Conservation (phyloP, 2,329 filamentous ascomycete genomes). For the Phaeosphaeriaceae sp. region DNA sequence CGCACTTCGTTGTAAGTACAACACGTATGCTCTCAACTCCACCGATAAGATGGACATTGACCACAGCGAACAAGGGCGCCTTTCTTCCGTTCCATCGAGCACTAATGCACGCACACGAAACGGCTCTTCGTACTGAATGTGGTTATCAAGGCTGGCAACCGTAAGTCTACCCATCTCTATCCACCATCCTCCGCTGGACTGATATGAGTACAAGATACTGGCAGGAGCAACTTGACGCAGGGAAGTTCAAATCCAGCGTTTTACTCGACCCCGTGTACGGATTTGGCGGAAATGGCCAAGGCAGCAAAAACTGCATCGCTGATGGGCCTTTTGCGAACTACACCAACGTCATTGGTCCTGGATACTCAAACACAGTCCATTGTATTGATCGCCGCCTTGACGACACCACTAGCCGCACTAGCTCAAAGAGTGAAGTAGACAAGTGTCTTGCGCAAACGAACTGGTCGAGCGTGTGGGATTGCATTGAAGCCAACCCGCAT, state of each 20-base stretch:
- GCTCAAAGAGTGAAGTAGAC: conserved; percentile 9
- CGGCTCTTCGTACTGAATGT: conserved; percentile 38
- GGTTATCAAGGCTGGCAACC: conserved; percentile 43
- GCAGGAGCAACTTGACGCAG: conserved; percentile 27
- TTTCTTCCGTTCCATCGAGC: conserved; percentile 50
- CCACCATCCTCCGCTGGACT: background rate
- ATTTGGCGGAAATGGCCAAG: conserved; percentile 27
- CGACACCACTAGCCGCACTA: conserved; percentile 9
- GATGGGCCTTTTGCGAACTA: conserved; percentile 30
- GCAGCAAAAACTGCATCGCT: conserved; percentile 14
- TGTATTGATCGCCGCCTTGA: conserved; percentile 25
- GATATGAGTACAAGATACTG: conserved; percentile 13
- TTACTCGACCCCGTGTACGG: conserved; percentile 20
- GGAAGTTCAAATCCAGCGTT: conserved; percentile 16
- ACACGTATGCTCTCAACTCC: background rate
- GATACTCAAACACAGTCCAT: conserved; percentile 16
- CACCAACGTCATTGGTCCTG: conserved; percentile 22
- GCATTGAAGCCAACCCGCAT: conserved; percentile 21
- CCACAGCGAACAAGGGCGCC: conserved; percentile 4
- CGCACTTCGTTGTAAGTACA: conserved; percentile 7
- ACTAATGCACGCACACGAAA: conserved; percentile 41
- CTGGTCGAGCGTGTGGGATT: conserved; percentile 16
- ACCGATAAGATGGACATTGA: background rate
- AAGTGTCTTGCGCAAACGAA: conserved; percentile 9
- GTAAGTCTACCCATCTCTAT: background rate